These are phyloP conservation scores for Borovskyia barvae DNA, from an alignment of 208 protist genomes.

Conservation along the genomic window DNA sequence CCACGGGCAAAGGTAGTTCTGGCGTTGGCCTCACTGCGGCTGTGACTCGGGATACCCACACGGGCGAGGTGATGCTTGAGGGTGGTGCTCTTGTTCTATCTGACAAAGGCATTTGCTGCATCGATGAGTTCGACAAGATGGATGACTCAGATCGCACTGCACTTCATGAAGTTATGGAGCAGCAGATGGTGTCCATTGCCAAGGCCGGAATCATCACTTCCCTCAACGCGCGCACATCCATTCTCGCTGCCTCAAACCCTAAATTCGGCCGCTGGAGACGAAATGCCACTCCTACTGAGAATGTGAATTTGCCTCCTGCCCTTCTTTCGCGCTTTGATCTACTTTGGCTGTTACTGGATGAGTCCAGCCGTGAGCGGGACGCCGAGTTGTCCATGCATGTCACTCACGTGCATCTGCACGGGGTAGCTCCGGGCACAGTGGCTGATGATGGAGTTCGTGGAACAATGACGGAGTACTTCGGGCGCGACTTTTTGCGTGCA, in stretches of 20 bases:
- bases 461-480: conserved; percentile 72
- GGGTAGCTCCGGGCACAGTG: conserved; percentile 64
- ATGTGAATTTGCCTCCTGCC: conserved; percentile 98
- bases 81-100: conserved; percentile 96
- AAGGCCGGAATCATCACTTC: conserved; percentile 99
- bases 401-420: conserved; percentile 84
- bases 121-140: conserved; percentile 99
- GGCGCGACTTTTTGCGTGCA: conserved; percentile 76
- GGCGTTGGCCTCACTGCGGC: conserved; percentile 99
- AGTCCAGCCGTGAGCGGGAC: conserved; percentile 89
- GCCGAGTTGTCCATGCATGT: conserved; percentile 94
- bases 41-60: conserved; percentile 96
- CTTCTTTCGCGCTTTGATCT: conserved; percentile 98
- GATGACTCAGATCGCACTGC: conserved; percentile 95
- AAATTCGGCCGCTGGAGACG: conserved; percentile 96
- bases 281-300: conserved; percentile 91
- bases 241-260: conserved; percentile 99
- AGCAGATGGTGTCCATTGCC: conserved; percentile 99
- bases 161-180: conserved; percentile 98
- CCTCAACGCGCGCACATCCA: conserved; percentile 97
- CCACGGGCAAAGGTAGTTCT: conserved; percentile 97
- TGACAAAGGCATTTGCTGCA: conserved; percentile 99
- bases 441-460: conserved; percentile 42
- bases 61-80: conserved; percentile 95
- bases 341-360: conserved; percentile 90